Conservation (phyloP, 192 early-diverging fungal species). For the Cetraspora pellucida region DNA sequence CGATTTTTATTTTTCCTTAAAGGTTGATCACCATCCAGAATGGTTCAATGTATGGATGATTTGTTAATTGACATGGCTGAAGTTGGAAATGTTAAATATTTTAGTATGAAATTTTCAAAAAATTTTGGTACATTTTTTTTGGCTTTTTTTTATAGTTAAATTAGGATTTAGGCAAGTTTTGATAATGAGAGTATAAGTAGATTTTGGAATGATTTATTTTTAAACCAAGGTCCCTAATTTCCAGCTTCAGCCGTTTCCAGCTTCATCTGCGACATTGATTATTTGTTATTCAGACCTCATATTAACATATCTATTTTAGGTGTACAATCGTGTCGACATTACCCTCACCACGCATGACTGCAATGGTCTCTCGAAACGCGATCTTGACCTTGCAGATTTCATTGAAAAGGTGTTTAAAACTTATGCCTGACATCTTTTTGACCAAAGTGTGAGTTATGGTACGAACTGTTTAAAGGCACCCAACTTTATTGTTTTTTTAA, state of each 20-base stretch:
- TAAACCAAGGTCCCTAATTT: no score
- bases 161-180: no score
- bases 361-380: constrained; percentile 75
- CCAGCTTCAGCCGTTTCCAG: neutral
- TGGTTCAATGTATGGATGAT: constrained; percentile 74
- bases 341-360: constrained; percentile 91
- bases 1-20: neutral
- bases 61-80: no score
- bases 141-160: no score
- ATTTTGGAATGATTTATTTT: no score
- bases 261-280: constrained; percentile 4
- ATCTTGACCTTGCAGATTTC: constrained; percentile 76
- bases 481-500: no score
- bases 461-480: no score
- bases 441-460: no score
- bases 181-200: no score
- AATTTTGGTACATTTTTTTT: no score
- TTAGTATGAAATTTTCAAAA: neutral
- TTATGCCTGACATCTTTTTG: neutral
- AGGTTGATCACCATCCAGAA: constrained; percentile 90
- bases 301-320: constrained; percentile 49
- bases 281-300: constrained; percentile 11
- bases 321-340: constrained; percentile 91
- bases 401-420: constrained; percentile 54
- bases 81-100: no score